These are phyloP conservation scores for Salvia miltiorrhiza DNA, from an alignment of 257 asterid genomes.

Conservation along the genomic window DNA sequence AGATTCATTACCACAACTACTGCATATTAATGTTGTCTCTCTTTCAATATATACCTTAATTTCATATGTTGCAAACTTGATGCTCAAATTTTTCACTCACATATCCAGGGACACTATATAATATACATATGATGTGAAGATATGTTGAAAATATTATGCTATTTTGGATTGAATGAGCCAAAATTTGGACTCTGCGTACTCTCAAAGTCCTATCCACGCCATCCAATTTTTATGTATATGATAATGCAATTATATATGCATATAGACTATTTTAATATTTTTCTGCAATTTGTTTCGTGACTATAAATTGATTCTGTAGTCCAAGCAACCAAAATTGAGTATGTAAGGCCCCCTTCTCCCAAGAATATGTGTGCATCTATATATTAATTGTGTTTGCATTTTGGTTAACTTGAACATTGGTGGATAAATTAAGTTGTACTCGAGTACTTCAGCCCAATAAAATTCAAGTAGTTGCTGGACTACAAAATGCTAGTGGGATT, in stretches of 20 bases:
- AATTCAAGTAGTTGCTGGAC: neutral
- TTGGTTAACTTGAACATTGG: neutral
- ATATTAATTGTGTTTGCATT: neutral
- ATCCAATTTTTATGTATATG: too few relatives aligned
- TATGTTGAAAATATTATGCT: too few relatives aligned
- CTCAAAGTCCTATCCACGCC: too few relatives aligned
- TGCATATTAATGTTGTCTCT: slow-evolving; percentile 16
- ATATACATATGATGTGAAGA: too few relatives aligned
- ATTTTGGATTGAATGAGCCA: too few relatives aligned
- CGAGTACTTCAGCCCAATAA: neutral
- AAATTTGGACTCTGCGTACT: too few relatives aligned
- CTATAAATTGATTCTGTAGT: neutral
- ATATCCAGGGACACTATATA: too few relatives aligned
- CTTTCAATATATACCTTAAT: neutral
- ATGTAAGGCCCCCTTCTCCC: neutral
- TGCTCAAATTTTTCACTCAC: too few relatives aligned
- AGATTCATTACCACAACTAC: slow-evolving; percentile 9
- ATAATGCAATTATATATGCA: too few relatives aligned
- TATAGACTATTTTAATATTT: too few relatives aligned
- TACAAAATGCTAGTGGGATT: neutral
- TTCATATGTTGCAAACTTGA: too few relatives aligned
- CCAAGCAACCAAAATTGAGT: neutral
- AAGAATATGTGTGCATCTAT: neutral
- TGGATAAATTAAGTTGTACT: neutral
- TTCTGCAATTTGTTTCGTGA: neutral